These are phyloP conservation scores for Hawksworthiomyces lignivorus DNA, from an alignment of 2,329 filamentous ascomycete genomes.

Conservation along the genomic window DNA sequence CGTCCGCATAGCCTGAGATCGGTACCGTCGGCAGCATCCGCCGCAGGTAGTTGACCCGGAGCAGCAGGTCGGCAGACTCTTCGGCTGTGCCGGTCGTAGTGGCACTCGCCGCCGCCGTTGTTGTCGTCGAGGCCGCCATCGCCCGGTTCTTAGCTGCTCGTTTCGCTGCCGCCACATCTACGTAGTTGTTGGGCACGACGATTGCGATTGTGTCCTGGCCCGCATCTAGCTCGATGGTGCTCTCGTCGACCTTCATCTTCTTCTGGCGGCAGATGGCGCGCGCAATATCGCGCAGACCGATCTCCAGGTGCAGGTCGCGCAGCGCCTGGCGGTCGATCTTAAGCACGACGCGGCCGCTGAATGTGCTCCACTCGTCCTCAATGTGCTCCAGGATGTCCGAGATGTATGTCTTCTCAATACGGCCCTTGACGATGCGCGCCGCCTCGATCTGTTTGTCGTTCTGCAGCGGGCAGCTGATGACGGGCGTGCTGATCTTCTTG, in stretches of 20 bases:
- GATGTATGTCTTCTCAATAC: constrained; percentile 91
- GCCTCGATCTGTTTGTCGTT: constrained; percentile 68
- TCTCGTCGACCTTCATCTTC: constrained; percentile 64
- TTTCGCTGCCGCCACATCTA: constrained; percentile 40
- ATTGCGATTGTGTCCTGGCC: constrained; percentile 62
- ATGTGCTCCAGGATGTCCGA: constrained; percentile 73
- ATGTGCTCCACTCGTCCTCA: constrained; percentile 80
- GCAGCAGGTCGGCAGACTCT: constrained; percentile 56
- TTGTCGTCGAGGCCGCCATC: constrained; percentile 30
- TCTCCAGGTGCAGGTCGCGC: constrained; percentile 71
- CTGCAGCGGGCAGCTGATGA: constrained; percentile 79
- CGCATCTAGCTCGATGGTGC: constrained; percentile 54
- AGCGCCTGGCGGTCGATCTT: constrained; percentile 75
- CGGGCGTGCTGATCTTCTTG: constrained; percentile 84
- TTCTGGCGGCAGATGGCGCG: constrained; percentile 71
- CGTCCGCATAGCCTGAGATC: constrained; percentile 83
- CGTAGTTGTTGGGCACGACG: constrained; percentile 50
- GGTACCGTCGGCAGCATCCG: constrained; percentile 74
- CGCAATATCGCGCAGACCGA: constrained; percentile 65
- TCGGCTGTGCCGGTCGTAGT: constrained; percentile 30
- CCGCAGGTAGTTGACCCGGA: constrained; percentile 78
- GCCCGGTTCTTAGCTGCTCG: constrained; percentile 39
- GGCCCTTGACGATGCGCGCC: constrained; percentile 83
- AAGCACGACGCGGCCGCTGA: constrained; percentile 69
- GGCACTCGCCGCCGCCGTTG: constrained; percentile 28